Percentiles rank a stretch among this genome's conserved stretches.
phyloP scores from a whole-genome alignment of 768 basidiomycete species.

The Podaxis sp. region DNA sequence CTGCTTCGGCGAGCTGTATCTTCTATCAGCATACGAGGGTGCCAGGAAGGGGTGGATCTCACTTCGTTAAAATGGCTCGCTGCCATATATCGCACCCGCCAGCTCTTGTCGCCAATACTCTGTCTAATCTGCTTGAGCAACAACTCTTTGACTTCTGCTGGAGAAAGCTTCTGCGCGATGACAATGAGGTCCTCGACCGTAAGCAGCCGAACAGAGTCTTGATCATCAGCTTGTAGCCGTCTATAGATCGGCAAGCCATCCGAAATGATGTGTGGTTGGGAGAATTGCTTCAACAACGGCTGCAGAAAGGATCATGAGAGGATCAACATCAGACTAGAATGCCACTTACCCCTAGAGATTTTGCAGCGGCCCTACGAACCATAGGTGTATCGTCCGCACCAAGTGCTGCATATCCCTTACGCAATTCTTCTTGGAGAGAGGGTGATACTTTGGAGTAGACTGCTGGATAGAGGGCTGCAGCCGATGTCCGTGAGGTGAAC shows the following conservation, averaged over 20 bases:
- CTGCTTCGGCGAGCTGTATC: conserved; percentile 80
- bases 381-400: conserved; percentile 97
- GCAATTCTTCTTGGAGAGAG: conserved; percentile 79
- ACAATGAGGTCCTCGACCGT: conserved; percentile 96
- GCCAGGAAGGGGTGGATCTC: conserved; percentile 17
- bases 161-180: conserved; percentile 80
- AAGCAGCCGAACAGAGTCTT: conserved; percentile 94
- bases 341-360: conserved; percentile 86
- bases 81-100: conserved; percentile 99
- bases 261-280: conserved; percentile 76
- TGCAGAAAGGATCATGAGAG: conserved; percentile 32
- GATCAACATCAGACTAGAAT: not conserved
- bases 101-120: conserved; percentile 93
- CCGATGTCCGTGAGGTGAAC: conserved; percentile 98
- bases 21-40: not conserved
- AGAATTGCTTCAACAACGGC: conserved; percentile 79
- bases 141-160: conserved; percentile 90
- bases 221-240: conserved; percentile 92
- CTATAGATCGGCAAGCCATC: conserved; percentile 93
- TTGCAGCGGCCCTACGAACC: conserved; percentile 95
- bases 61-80: conserved; percentile 97
- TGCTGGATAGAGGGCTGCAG: conserved; percentile 89
- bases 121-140: conserved; percentile 85
- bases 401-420: conserved; percentile 79
- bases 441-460: conserved; percentile 82